These are phyloP conservation scores for Amanita jacksonii DNA, from an alignment of 768 basidiomycete genomes.

Conservation along the genomic window DNA sequence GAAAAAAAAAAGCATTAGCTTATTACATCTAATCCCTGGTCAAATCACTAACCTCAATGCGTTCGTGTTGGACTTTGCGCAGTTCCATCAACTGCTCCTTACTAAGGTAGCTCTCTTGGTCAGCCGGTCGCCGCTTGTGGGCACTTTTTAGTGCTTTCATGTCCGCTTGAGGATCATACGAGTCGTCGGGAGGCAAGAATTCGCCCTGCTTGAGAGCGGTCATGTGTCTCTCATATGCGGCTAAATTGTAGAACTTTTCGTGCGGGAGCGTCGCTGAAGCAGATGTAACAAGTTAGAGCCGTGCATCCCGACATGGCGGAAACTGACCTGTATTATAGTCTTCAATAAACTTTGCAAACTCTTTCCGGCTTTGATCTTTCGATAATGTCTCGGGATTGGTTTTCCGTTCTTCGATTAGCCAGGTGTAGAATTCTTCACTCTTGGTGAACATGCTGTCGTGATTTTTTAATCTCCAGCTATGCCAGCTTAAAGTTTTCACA, in stretches of 20 bases:
- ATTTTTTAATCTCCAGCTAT: neutral
- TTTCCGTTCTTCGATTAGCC: constrained; percentile 90
- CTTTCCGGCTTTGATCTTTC: constrained; percentile 80
- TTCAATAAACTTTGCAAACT: constrained; percentile 75
- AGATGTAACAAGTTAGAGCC: neutral
- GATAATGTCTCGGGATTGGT: constrained; percentile 83
- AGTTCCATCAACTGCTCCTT: constrained; percentile 77
- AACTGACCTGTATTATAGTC: constrained; percentile 71
- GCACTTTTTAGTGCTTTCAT: constrained; percentile 63
- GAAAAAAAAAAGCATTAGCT: neutral
- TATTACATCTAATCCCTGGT: neutral
- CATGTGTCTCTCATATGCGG: constrained; percentile 79
- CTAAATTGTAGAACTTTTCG: constrained; percentile 93
- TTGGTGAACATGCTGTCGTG: constrained; percentile 67
- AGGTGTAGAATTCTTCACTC: constrained; percentile 79
- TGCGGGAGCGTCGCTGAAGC: constrained; percentile 80
- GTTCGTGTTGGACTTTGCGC: constrained; percentile 76
- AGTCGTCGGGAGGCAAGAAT: constrained; percentile 63
- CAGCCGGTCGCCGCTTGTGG: constrained; percentile 58
- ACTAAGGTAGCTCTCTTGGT: constrained; percentile 67
- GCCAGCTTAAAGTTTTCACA: neutral
- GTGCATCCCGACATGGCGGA: neutral
- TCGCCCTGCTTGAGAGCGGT: constrained; percentile 76
- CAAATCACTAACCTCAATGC: constrained; percentile 51
- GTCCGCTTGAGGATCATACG: constrained; percentile 80